Percentiles rank a stretch among this genome's conserved stretches.
Conservation (phyloP, 768 basidiomycete species). For the Mycena capillaripes region DNA sequence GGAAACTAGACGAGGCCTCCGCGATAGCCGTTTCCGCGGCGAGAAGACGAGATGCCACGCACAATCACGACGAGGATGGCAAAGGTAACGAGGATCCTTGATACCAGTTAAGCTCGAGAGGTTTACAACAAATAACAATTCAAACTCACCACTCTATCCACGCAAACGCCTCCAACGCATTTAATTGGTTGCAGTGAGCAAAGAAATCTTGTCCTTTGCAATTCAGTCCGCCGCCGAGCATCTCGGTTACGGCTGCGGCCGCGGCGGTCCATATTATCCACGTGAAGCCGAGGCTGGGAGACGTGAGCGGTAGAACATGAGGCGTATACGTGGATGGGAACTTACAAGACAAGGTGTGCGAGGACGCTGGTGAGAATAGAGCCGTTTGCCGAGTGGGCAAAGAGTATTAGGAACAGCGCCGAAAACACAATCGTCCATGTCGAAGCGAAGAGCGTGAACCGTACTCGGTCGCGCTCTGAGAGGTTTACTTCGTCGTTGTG, state of each 20-base stretch:
- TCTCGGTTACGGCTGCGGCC: slow-evolving; percentile 76
- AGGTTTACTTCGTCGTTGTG: slow-evolving; percentile 64
- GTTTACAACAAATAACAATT: not conserved
- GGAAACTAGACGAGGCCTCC: slow-evolving; percentile 64
- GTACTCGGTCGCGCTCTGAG: slow-evolving; percentile 71
- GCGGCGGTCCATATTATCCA: slow-evolving; percentile 87
- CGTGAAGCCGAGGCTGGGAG: slow-evolving; percentile 70
- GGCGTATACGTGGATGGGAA: slow-evolving; percentile 30
- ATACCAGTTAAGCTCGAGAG: not conserved
- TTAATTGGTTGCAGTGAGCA: slow-evolving; percentile 82
- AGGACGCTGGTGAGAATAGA: slow-evolving; percentile 71
- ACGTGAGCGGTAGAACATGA: not conserved
- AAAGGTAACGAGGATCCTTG: slow-evolving; percentile 75
- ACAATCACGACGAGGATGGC: slow-evolving; percentile 70
- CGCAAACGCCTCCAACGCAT: slow-evolving; percentile 80
- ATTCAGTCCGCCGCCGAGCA: slow-evolving; percentile 77
- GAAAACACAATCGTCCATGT: slow-evolving; percentile 77
- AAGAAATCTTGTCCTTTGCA: slow-evolving; percentile 67
- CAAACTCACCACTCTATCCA: slow-evolving; percentile 78
- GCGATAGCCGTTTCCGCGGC: slow-evolving; percentile 75
- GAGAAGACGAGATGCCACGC: slow-evolving; percentile 69
- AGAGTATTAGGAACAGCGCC: slow-evolving; percentile 65
- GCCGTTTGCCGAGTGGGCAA: slow-evolving; percentile 64
- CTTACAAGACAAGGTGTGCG: slow-evolving; percentile 76
- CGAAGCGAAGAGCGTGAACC: slow-evolving; percentile 79